Evolutionary conservation across 2,329 filamentous ascomycete genomes (phyloP).

Genomic region (Aureobasidium sp.): DNA sequence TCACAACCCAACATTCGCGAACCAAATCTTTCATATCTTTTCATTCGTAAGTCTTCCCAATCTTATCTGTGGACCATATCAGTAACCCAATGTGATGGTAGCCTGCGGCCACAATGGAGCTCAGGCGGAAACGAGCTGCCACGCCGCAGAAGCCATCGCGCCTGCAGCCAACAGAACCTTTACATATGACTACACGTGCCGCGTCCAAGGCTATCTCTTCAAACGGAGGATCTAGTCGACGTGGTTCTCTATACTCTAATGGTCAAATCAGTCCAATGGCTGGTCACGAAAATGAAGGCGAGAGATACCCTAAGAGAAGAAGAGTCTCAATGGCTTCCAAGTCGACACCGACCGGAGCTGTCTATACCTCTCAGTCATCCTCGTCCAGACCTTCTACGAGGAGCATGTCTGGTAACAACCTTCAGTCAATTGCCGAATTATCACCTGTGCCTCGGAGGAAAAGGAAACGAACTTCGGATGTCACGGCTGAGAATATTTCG

Average conservation of each 20-base stretch:
- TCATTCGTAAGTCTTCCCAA: background rate
- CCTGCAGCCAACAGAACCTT: constrained; percentile 39
- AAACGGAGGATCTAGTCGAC: constrained; percentile 11
- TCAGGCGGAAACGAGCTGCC: constrained; percentile 11
- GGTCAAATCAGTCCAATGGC: constrained; percentile 3
- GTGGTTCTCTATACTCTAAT: constrained; percentile 12
- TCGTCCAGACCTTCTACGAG: constrained; percentile 15
- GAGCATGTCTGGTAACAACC: constrained; percentile 14
- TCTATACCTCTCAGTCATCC: constrained; percentile 12
- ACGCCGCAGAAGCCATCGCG: constrained; percentile 14
- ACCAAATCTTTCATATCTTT: background rate
- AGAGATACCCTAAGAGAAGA: constrained; percentile 16
- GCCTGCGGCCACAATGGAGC: constrained; percentile 13
- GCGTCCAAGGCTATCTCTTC: constrained; percentile 16
- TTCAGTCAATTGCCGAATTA: constrained; percentile 13
- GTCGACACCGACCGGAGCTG: constrained; percentile 12
- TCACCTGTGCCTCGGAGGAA: constrained; percentile 5
- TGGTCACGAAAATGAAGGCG: background rate
- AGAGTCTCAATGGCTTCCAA: constrained; percentile 15
- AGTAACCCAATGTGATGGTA: constrained; percentile 8
- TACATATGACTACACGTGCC: constrained; percentile 40
- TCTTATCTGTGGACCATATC: background rate
- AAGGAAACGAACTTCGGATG: constrained; percentile 13
- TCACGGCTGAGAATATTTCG: constrained; percentile 11
- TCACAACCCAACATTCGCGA: background rate